phyloP scores from a whole-genome alignment of 192 early-diverging fungal genomes.

The Rhizophagus clarus region DNA sequence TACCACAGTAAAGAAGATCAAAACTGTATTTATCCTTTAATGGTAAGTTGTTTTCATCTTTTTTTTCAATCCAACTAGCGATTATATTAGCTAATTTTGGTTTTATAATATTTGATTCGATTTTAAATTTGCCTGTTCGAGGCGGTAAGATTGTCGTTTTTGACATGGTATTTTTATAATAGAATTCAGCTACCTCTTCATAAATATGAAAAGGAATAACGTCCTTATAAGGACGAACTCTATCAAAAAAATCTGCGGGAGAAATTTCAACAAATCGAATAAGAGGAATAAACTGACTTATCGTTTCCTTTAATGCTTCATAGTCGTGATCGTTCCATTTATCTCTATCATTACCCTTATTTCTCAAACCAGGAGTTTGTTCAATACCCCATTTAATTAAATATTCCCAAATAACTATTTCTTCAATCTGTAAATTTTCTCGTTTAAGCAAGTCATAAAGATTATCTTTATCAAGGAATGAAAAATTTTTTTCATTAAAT shows the following conservation, averaged over 20 bases:
- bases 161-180: neutral
- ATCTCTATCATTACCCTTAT: no score
- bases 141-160: neutral
- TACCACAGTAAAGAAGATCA: constrained; percentile 3
- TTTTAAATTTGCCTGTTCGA: neutral
- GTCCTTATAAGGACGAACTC: neutral
- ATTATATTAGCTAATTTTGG: neutral
- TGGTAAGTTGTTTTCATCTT: neutral
- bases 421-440: neutral
- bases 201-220: neutral
- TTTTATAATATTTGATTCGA: neutral
- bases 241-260: no score
- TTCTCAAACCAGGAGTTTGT: neutral
- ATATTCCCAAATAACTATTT: constrained; percentile 16
- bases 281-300: neutral
- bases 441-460: no score
- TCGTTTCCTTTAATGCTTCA: neutral
- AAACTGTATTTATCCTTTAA: neutral
- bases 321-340: neutral
- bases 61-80: constrained; percentile 7
- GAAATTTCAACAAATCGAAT: neutral
- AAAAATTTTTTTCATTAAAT: neutral
- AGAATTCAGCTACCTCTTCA: neutral
- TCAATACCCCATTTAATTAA: constrained; percentile 18
- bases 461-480: no score